These are phyloP conservation scores for Epichloe gansuensis DNA, from an alignment of 2,329 filamentous ascomycete species.

Conservation along the genomic window DNA sequence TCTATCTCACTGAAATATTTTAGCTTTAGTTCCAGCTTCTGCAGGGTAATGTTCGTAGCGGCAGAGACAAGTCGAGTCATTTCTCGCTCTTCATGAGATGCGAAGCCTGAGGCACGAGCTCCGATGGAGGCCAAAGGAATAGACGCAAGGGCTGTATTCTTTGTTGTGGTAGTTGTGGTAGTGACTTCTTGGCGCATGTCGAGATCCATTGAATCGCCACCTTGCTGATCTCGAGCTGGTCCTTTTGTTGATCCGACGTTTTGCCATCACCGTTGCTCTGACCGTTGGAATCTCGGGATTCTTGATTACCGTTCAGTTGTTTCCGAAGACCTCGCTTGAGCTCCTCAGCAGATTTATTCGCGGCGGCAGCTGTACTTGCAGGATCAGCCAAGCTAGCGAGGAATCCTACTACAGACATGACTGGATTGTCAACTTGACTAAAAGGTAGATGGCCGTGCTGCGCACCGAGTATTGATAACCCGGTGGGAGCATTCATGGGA, in stretches of 20 bases:
- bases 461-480: conserved; percentile 55
- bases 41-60: conserved; percentile 83
- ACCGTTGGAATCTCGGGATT: conserved; percentile 41
- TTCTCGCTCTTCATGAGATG: conserved; percentile 92
- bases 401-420: conserved; percentile 93
- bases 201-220: conserved; percentile 52
- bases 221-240: conserved; percentile 12
- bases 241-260: neutral
- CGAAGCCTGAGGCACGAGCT: conserved; percentile 73
- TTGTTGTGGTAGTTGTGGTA: conserved; percentile 38
- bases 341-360: conserved; percentile 75
- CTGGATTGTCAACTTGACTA: conserved; percentile 85
- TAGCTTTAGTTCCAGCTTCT: conserved; percentile 92
- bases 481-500: conserved; percentile 37
- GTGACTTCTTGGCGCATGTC: conserved; percentile 41
- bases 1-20: conserved; percentile 97
- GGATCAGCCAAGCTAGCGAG: conserved; percentile 85
- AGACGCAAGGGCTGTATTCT: conserved; percentile 47
- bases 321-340: conserved; percentile 70
- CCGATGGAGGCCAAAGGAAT: conserved; percentile 79
- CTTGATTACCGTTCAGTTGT: conserved; percentile 53
- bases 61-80: conserved; percentile 89
- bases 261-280: conserved; percentile 35
- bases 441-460: conserved; percentile 77
- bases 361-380: conserved; percentile 78